Evolutionary conservation across 306 rosid genomes (phyloP).

Genomic region (Cicer chorassanicum): DNA sequence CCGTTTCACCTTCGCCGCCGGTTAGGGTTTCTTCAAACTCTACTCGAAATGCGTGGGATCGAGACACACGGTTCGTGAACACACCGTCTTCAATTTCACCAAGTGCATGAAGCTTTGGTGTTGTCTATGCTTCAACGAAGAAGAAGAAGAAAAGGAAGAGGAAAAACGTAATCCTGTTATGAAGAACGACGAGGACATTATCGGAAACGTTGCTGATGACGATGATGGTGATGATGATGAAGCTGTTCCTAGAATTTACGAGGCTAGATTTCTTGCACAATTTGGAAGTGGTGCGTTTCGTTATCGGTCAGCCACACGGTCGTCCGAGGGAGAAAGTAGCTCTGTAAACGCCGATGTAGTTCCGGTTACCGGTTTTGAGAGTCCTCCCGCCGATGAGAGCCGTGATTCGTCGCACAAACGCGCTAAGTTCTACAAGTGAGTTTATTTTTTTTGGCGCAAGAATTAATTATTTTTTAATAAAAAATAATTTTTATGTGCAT

Average conservation of each 20-base stretch:
- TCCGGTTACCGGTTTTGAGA: slow-evolving; percentile 38
- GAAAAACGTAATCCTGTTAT: slow-evolving; percentile 38
- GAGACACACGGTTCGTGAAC: slow-evolving; percentile 51
- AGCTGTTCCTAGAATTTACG: slow-evolving; percentile 40
- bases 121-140: slow-evolving; percentile 71
- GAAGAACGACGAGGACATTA: slow-evolving; percentile 52
- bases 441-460: slow-evolving; percentile 3
- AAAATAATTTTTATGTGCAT: not conserved
- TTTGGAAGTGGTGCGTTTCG: slow-evolving; percentile 24
- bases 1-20: not conserved
- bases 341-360: slow-evolving; percentile 45
- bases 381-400: slow-evolving; percentile 46
- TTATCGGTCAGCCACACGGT: not conserved
- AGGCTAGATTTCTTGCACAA: slow-evolving; percentile 27
- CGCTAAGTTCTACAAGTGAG: slow-evolving; percentile 88
- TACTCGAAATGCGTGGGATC: slow-evolving; percentile 65
- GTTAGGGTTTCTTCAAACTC: slow-evolving; percentile 66
- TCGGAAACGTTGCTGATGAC: slow-evolving; percentile 44
- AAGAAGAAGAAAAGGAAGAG: slow-evolving; percentile 45
- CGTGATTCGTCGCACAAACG: slow-evolving; percentile 79
- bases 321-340: slow-evolving; percentile 74
- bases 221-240: not conserved
- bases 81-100: slow-evolving; percentile 25
- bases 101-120: slow-evolving; percentile 88
- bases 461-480: not conserved